A percentile compares a stretch with the other conserved stretches of the same genome.
phyloP scores from a whole-genome alignment of 2,329 filamentous ascomycete genomes.

The Pseudogymnoascus sp. region DNA sequence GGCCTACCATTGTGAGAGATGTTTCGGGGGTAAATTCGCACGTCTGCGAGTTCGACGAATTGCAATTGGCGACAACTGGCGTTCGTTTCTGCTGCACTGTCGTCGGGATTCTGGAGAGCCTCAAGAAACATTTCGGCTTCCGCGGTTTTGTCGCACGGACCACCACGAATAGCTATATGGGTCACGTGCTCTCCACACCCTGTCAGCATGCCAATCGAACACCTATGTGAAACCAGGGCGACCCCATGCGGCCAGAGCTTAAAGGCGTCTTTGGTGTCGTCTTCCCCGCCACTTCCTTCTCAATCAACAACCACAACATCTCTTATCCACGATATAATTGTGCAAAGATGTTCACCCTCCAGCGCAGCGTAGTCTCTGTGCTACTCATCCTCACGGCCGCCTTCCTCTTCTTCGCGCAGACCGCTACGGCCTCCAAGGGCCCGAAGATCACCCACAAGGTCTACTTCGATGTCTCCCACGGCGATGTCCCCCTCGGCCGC shows the following conservation, averaged over 20 bases:
- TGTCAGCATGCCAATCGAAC: background rate
- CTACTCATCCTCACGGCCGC: conserved; percentile 68
- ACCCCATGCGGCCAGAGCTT: background rate
- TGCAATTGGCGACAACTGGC: background rate
- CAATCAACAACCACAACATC: conserved; percentile 12
- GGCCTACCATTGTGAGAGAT: conserved; percentile 20
- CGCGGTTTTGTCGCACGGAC: background rate
- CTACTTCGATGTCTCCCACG: conserved; percentile 76
- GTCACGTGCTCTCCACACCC: background rate
- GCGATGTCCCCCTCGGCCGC: conserved; percentile 63
- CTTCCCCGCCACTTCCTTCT: conserved; percentile 8
- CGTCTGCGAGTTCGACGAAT: background rate
- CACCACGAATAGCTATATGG: background rate
- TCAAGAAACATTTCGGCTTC: conserved; percentile 5
- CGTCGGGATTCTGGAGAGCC: background rate
- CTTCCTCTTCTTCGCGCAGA: conserved; percentile 67
- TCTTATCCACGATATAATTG: conserved; percentile 16
- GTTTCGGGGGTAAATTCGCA: background rate
- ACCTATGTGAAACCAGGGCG: conserved; percentile 2
- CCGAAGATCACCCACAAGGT: conserved; percentile 96
- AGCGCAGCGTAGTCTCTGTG: conserved; percentile 61
- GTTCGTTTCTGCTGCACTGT: background rate
- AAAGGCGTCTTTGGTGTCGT: conserved; percentile 2
- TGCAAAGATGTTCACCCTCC: conserved; percentile 63
- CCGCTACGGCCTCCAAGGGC: conserved; percentile 67